A percentile compares a stretch with the other conserved stretches of the same genome.
phyloP scores from a whole-genome alignment of 148 eudicot species.

The Gaultheria prostrata region DNA sequence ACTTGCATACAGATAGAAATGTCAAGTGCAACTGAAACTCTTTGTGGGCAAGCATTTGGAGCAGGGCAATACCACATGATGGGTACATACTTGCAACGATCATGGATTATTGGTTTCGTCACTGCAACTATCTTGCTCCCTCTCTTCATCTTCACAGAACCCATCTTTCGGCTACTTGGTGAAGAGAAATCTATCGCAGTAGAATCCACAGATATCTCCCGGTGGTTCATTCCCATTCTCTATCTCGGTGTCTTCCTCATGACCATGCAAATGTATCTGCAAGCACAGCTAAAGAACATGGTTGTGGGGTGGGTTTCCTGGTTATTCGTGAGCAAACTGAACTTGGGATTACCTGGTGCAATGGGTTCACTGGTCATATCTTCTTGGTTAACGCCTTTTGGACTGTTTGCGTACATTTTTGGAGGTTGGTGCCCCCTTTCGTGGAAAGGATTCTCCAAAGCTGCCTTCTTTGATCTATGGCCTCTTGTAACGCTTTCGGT shows the following conservation, averaged over 20 bases:
- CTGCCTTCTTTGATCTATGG: slow-evolving; percentile 14
- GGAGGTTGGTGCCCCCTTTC: slow-evolving; percentile 61
- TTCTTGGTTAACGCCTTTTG: slow-evolving; percentile 41
- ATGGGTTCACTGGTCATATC: slow-evolving; percentile 46
- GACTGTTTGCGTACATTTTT: slow-evolving; percentile 45
- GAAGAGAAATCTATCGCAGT: slow-evolving; percentile 38
- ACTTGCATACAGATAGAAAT: slow-evolving; percentile 45
- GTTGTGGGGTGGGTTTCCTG: slow-evolving; percentile 26
- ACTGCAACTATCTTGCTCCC: slow-evolving; percentile 45
- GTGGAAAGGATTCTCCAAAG: slow-evolving; percentile 52
- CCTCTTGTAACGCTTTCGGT: slow-evolving; percentile 56
- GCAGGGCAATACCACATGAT: no score
- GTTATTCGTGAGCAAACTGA: slow-evolving; percentile 37
- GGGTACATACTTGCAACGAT: no score
- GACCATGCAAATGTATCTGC: slow-evolving; percentile 65
- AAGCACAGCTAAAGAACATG: slow-evolving; percentile 60
- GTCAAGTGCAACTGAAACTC: no score
- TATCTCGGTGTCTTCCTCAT: slow-evolving; percentile 37
- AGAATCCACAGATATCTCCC: slow-evolving; percentile 38
- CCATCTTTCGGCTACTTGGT: slow-evolving; percentile 45
- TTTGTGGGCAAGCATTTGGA: no score
- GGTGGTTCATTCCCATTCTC: slow-evolving; percentile 57
- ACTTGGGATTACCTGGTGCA: slow-evolving; percentile 47
- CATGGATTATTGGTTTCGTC: slow-evolving; percentile 26
- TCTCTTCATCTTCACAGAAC: slow-evolving; percentile 42